Base-by-base conservation (phyloP, 2,329 filamentous ascomycete genomes). In the Verticillium zaregamsianum region DNA sequence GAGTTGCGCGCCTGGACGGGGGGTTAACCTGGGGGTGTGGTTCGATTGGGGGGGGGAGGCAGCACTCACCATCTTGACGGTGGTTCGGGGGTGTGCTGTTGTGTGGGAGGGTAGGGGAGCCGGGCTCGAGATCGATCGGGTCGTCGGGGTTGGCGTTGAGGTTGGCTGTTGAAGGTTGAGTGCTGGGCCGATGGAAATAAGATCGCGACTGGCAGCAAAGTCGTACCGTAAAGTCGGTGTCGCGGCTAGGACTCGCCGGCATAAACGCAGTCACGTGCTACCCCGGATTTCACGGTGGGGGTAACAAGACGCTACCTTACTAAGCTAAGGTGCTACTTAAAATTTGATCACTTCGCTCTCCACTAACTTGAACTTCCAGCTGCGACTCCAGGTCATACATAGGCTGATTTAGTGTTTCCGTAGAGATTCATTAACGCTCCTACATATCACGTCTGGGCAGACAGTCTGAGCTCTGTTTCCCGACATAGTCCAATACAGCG, bases 1-100 rank as follows among this genome's bases (percentile, higher is more conserved):
- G 92, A 94, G 78, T 98, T 97, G 73, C 94, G 94, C 73, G 94
- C 93, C 94, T 93, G 69, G 15, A 20, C n/a, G 14, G 40, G 17
- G 15, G 9, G 45, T 52, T 52, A 52, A 20, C n/a, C 8, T 25
- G 8, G 45, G n/a, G 2, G 11, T 11, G 39, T 20, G 4, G 20
- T 52, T 2, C 17, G 6, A 5, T 23, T n/a, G 2, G 20, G 40
- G n/a, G 6, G 7, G n/a, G 6, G 7, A 4, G 12, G 11, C 8
- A 11, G 45, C n/a, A 25, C 45, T 52, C 9, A 52, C 45, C 45
- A 52, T 52, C 1, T 52, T 52, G 20, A 25, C 8, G 20, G 45
- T n/a, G 20, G 11, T 25, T n/a, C 9, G 6, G 45, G 20, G 11
- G 20, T n/a, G 45, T 52, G 45, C 8, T 25, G 45, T 12, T 23